Evolutionary conservation across 441 rosid genomes (phyloP).

Genomic region (Isatis lusitanica): DNA sequence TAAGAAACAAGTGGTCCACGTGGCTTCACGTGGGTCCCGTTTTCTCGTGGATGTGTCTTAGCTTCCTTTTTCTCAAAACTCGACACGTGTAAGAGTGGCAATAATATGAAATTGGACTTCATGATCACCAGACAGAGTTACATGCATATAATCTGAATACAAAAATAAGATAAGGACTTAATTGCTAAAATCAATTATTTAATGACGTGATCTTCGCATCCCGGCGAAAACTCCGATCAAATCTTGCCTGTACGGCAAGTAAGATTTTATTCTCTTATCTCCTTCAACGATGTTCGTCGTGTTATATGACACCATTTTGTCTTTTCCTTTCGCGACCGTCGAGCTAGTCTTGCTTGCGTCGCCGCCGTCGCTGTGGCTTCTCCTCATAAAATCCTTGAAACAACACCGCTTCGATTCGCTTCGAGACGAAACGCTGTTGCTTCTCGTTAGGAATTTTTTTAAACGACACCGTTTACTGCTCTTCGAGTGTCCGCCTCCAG

Average conservation of each 20-base stretch:
- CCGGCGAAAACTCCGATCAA: slow-evolving; percentile 23
- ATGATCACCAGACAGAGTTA: not conserved
- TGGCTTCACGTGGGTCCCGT: slow-evolving; percentile 34
- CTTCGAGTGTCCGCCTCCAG: not conserved
- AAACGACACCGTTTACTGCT: not conserved
- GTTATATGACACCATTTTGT: not conserved
- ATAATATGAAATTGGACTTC: slow-evolving; percentile 7
- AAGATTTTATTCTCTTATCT: slow-evolving; percentile 13
- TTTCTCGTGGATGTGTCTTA: slow-evolving; percentile 1
- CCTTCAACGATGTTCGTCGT: not conserved
- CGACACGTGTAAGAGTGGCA: slow-evolving; percentile 4
- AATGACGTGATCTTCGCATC: slow-evolving; percentile 7
- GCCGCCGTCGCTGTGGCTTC: not conserved
- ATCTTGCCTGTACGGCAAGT: slow-evolving; percentile 26
- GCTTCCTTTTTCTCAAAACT: not conserved
- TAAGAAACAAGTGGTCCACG: slow-evolving; percentile 38
- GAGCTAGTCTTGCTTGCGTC: not conserved
- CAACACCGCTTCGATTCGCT: no score
- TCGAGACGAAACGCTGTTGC: not conserved
- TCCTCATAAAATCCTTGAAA: no score
- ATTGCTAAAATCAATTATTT: not conserved
- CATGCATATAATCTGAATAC: not conserved
- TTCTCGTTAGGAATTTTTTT: not conserved
- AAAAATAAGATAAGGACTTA: not conserved
- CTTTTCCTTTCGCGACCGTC: not conserved